Evolutionary conservation across 1,284 basidiomycete species (phyloP), one percentile per base, ranked within the genome.

Genomic region (Leccinum pachyderme): DNA sequence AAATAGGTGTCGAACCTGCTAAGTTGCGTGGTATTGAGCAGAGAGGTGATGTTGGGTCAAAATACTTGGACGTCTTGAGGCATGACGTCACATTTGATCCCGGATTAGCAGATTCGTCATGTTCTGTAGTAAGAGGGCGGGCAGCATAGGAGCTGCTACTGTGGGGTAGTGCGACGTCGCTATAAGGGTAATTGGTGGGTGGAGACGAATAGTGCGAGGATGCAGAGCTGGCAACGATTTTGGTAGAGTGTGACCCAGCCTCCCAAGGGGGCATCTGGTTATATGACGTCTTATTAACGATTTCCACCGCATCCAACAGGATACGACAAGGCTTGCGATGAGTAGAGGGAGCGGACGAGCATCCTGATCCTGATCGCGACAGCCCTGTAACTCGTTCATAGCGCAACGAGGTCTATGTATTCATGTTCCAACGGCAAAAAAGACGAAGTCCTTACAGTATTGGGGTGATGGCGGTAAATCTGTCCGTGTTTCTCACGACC

Each of bases 51-150:
- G 5, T 6, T 6, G 3, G 27, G 0, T 25, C 3, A 4, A 70
- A 68, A 46, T 68, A 70, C 33, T 67, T 67, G 52, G 65, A 67
- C 3, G 49, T 53, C 45, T 54, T 62, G 7, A 25, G 11, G 2
- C 39, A 51, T 9, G 9, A 9, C 2, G 15, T 49, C 12, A 18
- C 8, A 15, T 3, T 9, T 15, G 28, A 22, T 22, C 47, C 29
- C 22, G 28, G 43, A 46, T 44, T n/a, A n/a, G n/a, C 3, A 3
- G 2, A 0, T n/a, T 25, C 39, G 7, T 47, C 44, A 7, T 1
- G 25, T 32, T 32, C 47, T 6, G 5, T n/a, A 6, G 11, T n/a
- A 6, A 8, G 6, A 15, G 32, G n/a, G 24, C 18, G 28, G 3
- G 15, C 3, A 28, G 22, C 9, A 12, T 24, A 47, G 25, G 44